Base-by-base conservation (phyloP, 2,329 filamentous ascomycete species). In the Leptosphaerulina australis region DNA sequence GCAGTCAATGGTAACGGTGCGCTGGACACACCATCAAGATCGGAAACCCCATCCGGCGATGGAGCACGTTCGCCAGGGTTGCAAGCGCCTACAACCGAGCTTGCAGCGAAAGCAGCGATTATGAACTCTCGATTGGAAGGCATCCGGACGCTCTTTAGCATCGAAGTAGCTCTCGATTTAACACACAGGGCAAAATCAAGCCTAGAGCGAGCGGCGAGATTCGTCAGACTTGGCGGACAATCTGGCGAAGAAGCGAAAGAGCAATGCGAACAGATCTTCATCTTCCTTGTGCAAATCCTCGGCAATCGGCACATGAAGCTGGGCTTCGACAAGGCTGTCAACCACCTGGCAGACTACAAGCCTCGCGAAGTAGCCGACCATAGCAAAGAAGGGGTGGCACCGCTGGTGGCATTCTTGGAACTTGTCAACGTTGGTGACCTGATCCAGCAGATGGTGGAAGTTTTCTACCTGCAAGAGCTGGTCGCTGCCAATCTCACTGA, bases 381-480 rank as follows among this genome's bases (percentile, higher is more conserved):
- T 58, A 83, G 83, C 63, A 80, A 86, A 57, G 78, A 83, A 25
- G 90, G 89, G 0, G 92, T 97, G 6, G 91, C 91, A 45, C 94
- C 94, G 2, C 81, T 99, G 3, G 91, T 97, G 35, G 97, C 90
- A 0, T 99, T 99, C 66, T 85, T 99, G 54, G 94, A 99, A 75
- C 83, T 99, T 21, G 94, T 99, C 71, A 99, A 99, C 68, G 93
- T 99, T 0, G 94, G 94, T 50, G 94, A 99, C 71, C 81, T 99
- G 50, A 99, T 99, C 63, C 91, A 95, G 52, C 94, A 99, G 72
- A 99, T 99, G 94, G 85, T 99, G 50, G 94, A 99, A 69, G 91
- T 99, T 25, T 99, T 99, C 70, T 99, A 96, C 74, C 89, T 96
- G 69, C 94, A 97, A 75, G 94, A 99, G 75, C 83, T 99, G 21